Evolutionary conservation across 768 basidiomycete genomes (phyloP).

Genomic region (Albatrellus ellisii): DNA sequence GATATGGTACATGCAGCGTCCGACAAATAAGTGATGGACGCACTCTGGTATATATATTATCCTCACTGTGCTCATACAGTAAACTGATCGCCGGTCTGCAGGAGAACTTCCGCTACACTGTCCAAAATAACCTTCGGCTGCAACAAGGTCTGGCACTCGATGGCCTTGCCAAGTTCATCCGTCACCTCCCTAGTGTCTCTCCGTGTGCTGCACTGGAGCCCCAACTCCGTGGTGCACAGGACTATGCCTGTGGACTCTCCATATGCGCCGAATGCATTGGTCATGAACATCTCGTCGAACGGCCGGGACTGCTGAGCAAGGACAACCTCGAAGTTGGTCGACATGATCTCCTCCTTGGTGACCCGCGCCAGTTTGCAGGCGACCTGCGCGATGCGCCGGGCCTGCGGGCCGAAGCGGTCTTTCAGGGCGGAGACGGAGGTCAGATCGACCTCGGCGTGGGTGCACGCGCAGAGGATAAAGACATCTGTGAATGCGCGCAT

Average conservation of each 20-base stretch:
- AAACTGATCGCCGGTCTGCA: slow-evolving; percentile 14
- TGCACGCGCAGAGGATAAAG: slow-evolving; percentile 48
- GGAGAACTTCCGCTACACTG: slow-evolving; percentile 43
- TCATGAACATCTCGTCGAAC: slow-evolving; percentile 40
- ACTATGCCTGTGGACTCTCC: slow-evolving; percentile 29
- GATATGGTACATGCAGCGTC: too few species aligned
- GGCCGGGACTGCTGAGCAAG: slow-evolving; percentile 39
- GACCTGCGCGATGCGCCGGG: slow-evolving; percentile 51
- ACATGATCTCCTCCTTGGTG: slow-evolving; percentile 63
- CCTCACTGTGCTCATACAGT: too few species aligned
- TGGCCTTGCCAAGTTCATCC: slow-evolving; percentile 21
- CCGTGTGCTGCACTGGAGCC: slow-evolving; percentile 50
- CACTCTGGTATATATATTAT: too few species aligned
- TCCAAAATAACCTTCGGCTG: slow-evolving; percentile 70
- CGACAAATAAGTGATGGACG: too few species aligned
- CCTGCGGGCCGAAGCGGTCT: slow-evolving; percentile 41
- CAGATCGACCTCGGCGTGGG: slow-evolving; percentile 12
- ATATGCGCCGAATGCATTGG: slow-evolving; percentile 52
- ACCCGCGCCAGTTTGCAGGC: slow-evolving; percentile 52
- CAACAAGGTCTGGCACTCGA: slow-evolving; percentile 49
- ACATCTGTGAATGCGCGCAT: slow-evolving; percentile 61
- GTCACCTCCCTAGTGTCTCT: slow-evolving; percentile 18
- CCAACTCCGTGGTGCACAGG: slow-evolving; percentile 60
- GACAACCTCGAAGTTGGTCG: slow-evolving; percentile 61
- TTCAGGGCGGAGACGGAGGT: slow-evolving; percentile 24